Base-by-base conservation (phyloP, 176 grass and related monocot genomes). In the Dactylis glomerata region DNA sequence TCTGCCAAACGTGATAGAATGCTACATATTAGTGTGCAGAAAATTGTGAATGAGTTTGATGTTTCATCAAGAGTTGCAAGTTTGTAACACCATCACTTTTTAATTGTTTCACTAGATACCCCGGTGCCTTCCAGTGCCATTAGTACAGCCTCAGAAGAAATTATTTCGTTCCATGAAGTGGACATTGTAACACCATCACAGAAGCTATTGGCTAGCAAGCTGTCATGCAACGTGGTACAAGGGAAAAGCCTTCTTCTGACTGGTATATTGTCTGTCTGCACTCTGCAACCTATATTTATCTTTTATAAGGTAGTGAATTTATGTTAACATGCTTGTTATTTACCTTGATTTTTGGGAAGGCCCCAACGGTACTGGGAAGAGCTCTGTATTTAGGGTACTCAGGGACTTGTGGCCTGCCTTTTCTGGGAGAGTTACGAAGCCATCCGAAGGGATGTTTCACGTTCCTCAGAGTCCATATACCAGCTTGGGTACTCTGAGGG, bases 381-480 rank as follows among this genome's bases (percentile, higher is more conserved):
- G 93, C 92, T 96, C 93, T 74, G 87, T 99, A 82, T 96, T 99
- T 73, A 92, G 96, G 88, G 93, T 92, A 17, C 93, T 99, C 45
- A 73, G 88, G 87, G 96, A 90, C 71, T 84, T 99, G 67, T 99
- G 96, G 96, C 96, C 93, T 20, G 90, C 89, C 78, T 87, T 85
- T 65, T 92, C 91, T 75, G 96, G 96, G 75, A 93, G 86, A 82
- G 85, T 99, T 61, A 81, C 76, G 11, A 99, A 94, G 75, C 93
- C 96, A 38, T 84, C 72, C 68, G 81, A 93, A 86, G 78, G 70
- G 66, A 87, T 99, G 61, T 99, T 96, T 58, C 92, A 99, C 91
- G 91, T 99, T 72, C 96, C 96, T 68, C 96, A 99, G 83, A 87
- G 91, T 44, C 96, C 93, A 83, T 95, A 98, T 93, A 99, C 96